Conservation (phyloP, 176 grass and related monocot species). For the Raddia guianensis region DNA sequence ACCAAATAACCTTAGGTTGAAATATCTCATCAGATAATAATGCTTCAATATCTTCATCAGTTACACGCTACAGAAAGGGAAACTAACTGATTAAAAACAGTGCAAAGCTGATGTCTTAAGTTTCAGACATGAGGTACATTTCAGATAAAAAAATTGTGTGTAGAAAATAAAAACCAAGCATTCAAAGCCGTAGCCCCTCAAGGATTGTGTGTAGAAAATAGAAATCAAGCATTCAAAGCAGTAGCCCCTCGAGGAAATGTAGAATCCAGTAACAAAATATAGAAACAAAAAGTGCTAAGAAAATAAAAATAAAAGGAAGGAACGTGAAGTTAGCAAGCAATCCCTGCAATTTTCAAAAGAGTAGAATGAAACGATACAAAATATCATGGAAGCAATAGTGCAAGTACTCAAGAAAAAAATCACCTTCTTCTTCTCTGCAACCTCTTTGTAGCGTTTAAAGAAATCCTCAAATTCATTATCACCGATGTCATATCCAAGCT, state of each 20-base stretch:
- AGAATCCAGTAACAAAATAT: not conserved
- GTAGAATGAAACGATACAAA: slow-evolving; percentile 11
- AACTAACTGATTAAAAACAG: slow-evolving; percentile 22
- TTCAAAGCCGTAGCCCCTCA: not conserved
- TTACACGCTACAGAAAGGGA: slow-evolving; percentile 59
- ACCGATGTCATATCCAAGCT: slow-evolving; percentile 90
- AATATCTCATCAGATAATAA: slow-evolving; percentile 95
- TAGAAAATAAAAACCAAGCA: not conserved
- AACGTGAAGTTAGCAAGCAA: not conserved
- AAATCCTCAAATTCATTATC: slow-evolving; percentile 93
- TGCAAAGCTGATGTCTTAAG: not conserved
- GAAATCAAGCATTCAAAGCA: not conserved
- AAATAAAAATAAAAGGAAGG: not conserved
- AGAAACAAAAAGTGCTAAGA: not conserved
- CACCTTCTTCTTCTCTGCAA: slow-evolving; percentile 99
- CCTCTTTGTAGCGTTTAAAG: slow-evolving; percentile 98
- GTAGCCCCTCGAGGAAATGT: not conserved
- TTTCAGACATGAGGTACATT: not conserved
- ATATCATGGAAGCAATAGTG: not conserved
- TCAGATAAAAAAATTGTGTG: not conserved
- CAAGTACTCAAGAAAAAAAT: not conserved
- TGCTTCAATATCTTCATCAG: slow-evolving; percentile 94
- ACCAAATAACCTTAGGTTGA: slow-evolving; percentile 90
- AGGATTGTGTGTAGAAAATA: not conserved
- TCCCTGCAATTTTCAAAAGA: not conserved